A percentile compares a stretch with the other conserved stretches of the same genome.
phyloP scores from a whole-genome alignment of 345 rosid genomes.

The Kandelia obovata region DNA sequence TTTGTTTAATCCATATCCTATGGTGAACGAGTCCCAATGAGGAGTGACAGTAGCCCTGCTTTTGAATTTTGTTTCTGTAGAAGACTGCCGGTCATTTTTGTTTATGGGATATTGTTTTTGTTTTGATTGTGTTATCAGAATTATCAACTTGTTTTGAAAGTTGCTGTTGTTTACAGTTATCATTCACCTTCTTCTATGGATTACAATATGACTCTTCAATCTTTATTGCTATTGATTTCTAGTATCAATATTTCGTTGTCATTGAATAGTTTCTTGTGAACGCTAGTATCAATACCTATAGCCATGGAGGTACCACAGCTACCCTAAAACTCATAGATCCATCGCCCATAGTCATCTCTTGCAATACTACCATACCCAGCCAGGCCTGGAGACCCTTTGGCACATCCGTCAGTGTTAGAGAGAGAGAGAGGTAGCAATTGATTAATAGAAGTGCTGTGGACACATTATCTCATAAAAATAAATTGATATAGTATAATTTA shows the following conservation, averaged over 20 bases:
- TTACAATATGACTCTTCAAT: not conserved
- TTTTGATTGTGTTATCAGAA: constrained; percentile 4
- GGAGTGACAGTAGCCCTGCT: constrained; percentile 7
- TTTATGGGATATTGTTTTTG: constrained; percentile 15
- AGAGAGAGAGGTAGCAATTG: too few relatives aligned
- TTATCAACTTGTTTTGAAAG: not conserved
- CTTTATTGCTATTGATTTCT: not conserved
- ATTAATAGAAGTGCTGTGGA: too few relatives aligned
- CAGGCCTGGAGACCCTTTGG: too few relatives aligned
- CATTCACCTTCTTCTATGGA: not conserved
- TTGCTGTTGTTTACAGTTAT: not conserved
- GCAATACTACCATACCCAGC: too few relatives aligned
- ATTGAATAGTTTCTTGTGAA: not conserved
- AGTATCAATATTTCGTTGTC: not conserved
- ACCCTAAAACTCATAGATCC: too few relatives aligned
- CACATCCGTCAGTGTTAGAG: too few relatives aligned
- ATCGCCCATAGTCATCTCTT: too few relatives aligned
- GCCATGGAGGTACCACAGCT: too few relatives aligned
- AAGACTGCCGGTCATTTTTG: constrained; percentile 15
- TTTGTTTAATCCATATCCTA: constrained; percentile 32
- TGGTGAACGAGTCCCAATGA: constrained; percentile 5
- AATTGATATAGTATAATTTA: too few relatives aligned
- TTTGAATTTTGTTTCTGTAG: constrained; percentile 17
- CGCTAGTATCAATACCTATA: too few relatives aligned
- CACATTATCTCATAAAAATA: too few relatives aligned